Evolutionary conservation across 176 grass and related monocot genomes (phyloP).

Genomic region (Triticum turgidum): DNA sequence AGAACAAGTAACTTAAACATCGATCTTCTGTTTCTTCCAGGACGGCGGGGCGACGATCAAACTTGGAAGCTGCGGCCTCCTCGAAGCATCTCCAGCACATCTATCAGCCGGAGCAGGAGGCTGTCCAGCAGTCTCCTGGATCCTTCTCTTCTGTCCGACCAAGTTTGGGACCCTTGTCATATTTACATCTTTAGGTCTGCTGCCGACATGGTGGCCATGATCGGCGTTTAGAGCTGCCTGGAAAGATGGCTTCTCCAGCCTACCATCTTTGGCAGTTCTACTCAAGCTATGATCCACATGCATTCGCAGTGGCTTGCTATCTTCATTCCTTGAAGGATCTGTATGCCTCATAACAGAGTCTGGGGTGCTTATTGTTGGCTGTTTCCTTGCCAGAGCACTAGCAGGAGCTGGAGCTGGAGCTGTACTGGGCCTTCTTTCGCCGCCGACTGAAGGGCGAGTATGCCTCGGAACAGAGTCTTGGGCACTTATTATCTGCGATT

Average conservation of each 20-base stretch:
- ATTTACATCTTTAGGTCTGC: background rate
- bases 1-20: conserved; percentile 13
- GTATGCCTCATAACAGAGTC: conserved; percentile 31
- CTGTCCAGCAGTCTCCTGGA: conserved; percentile 34
- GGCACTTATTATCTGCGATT: conserved; percentile 19
- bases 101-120: background rate
- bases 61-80: conserved; percentile 26
- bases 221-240: conserved; percentile 9
- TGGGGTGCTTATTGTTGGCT: conserved; percentile 20
- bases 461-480: conserved; percentile 26
- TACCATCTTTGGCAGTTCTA: background rate
- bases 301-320: background rate
- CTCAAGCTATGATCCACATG: conserved; percentile 13
- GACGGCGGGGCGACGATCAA: conserved; percentile 26
- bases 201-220: background rate
- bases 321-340: conserved; percentile 31
- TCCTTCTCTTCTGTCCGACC: conserved; percentile 44
- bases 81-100: conserved; percentile 32
- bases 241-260: conserved; percentile 14
- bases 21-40: conserved; percentile 41
- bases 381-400: background rate
- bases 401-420: background rate
- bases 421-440: background rate
- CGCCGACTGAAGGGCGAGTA: background rate
- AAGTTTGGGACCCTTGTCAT: conserved; percentile 29